A percentile compares a stretch with the other conserved stretches of the same genome.
Evolutionary conservation across 2,329 filamentous ascomycete genomes (phyloP).

Genomic region (Calonectria ilicicola): DNA sequence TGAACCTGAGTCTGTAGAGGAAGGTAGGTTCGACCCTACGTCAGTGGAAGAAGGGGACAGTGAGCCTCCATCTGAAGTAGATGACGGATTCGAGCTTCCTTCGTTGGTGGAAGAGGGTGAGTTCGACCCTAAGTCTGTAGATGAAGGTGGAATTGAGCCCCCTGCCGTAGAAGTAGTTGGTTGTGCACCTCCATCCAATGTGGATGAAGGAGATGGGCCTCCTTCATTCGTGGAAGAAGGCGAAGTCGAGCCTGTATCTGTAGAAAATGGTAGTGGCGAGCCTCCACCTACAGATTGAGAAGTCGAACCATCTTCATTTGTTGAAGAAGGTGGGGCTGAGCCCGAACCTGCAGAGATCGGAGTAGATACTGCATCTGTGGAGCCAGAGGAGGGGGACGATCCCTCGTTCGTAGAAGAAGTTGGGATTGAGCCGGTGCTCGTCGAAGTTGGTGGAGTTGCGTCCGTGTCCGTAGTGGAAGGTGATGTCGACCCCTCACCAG

Average conservation of each 20-base stretch:
- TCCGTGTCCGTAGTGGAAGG: no score
- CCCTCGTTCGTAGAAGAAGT: background rate
- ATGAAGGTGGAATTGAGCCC: background rate
- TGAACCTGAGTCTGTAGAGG: background rate
- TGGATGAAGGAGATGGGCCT: no score
- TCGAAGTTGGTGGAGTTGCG: no score
- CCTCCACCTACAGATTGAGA: no score
- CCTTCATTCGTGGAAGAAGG: background rate
- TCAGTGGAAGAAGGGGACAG: background rate
- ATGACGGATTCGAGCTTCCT: background rate
- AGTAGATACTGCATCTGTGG: no score
- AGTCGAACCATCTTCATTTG: no score
- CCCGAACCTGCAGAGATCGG: no score
- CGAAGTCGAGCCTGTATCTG: background rate
- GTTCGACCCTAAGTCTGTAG: background rate
- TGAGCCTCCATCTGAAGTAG: background rate
- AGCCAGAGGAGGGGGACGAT: no score
- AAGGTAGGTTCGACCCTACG: background rate
- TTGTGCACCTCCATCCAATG: no score
- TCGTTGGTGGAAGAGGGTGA: background rate
- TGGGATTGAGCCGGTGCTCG: background rate
- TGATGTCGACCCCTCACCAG: no score
- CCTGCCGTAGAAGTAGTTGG: background rate
- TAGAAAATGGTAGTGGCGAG: no score
- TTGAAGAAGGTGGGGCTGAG: no score